Base-by-base conservation (phyloP, 2,329 filamentous ascomycete species). In the Pestalotiopsis sp. region DNA sequence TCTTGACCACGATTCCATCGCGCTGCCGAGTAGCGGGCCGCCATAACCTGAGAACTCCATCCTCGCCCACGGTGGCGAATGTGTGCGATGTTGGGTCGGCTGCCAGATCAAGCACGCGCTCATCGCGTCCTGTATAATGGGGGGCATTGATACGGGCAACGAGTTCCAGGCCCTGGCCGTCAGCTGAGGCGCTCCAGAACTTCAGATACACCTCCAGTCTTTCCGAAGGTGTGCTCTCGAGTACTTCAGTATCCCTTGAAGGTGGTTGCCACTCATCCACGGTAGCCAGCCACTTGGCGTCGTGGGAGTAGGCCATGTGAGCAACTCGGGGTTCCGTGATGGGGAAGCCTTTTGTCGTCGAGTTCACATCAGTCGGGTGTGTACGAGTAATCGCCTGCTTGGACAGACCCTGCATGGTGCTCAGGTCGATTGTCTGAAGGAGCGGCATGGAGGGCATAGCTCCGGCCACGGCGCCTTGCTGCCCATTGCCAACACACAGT, bases 201-300 rank as follows among this genome's bases (percentile, higher is more conserved):
- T 97, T 98, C 64, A 99, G 84, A 75, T 92, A 93, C 0, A 94
- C 88, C 78, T 98, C 95, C 58, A 87, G 86, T 71, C 84, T 85
- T 70, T 86, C 85, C 39, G 76, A 80, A 66, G 79, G 77, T n/a
- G 77, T 80, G 56, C 79, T 81, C 23, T 84, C 83, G 9, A 92
- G 79, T 68, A 86, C 86, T 52, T 88, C 86, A 14, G 93, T 81
- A 76, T 98, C 94, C 69, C 87, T 84, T 13, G 83, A 81, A 11
- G 93, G 89, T 1, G 94, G 94, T 65, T 87, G 86, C 96, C 96
- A 99, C 76, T 95, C 93, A 77, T 99, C 96, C 1, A 97, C 88
- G 1, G 94, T 98, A 4, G 92, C 95, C 68, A 99, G 87, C 95
- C 95, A 98, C 72, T 90, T 87, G 20, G 95, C 95, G 76, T 98